Conservation (phyloP, 139 green algal genomes). For the Coelastrella sp. region DNA sequence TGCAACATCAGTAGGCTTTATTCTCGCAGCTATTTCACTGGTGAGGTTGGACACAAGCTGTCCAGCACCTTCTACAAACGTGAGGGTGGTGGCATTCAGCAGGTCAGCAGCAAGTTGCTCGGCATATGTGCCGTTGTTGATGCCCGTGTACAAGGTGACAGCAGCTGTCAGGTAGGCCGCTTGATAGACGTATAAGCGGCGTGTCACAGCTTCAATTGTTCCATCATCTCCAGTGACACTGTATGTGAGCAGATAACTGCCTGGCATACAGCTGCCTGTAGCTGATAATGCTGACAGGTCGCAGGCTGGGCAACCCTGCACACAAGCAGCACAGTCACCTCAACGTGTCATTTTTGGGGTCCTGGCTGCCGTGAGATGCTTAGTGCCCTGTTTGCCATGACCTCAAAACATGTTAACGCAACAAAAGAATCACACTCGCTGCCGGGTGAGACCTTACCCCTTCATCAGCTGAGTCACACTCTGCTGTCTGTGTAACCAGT, state of each 20-base stretch:
- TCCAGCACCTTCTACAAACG: not conserved
- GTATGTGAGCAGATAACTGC: slow-evolving; percentile 44
- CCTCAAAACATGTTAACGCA: no score
- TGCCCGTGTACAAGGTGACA: not conserved
- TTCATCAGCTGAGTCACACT: slow-evolving; percentile 18
- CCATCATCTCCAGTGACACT: slow-evolving; percentile 38
- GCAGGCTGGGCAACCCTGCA: slow-evolving; percentile 25
- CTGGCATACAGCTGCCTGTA: slow-evolving; percentile 41
- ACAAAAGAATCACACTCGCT: no score
- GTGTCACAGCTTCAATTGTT: not conserved
- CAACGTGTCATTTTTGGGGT: no score
- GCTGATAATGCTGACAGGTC: slow-evolving; percentile 5
- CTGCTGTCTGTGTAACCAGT: not conserved
- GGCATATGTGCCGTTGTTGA: slow-evolving; percentile 4
- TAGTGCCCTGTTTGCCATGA: no score
- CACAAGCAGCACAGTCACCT: not conserved
- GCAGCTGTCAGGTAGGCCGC: not conserved
- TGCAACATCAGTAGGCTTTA: slow-evolving; percentile 35
- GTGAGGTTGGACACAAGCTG: not conserved
- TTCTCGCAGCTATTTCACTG: not conserved
- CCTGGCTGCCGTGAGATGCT: no score
- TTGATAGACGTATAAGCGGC: slow-evolving; percentile 46
- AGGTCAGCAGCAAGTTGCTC: not conserved
- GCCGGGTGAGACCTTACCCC: no score
- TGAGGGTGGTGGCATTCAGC: slow-evolving; percentile 28